Conservation (phyloP, 169 alveolate genomes). For the Amoebophrya sp. region DNA sequence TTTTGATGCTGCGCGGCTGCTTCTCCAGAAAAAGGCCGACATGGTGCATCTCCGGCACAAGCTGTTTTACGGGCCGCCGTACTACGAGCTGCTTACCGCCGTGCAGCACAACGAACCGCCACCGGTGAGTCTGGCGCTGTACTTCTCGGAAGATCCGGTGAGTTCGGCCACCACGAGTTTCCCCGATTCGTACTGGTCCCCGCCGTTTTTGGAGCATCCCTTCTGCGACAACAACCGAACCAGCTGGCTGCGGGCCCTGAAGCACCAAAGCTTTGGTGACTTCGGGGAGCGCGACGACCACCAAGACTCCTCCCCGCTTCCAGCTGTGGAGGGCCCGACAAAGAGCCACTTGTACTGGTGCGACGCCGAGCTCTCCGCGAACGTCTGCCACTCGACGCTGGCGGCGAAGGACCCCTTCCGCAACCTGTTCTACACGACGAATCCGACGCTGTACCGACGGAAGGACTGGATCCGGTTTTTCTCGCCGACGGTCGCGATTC, state of each 20-base stretch:
- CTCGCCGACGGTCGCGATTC: not conserved
- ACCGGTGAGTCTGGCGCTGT: not conserved
- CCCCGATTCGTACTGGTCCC: too few species aligned
- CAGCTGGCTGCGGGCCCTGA: not conserved
- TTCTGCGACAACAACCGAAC: not conserved
- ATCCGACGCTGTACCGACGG: not conserved
- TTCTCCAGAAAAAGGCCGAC: not conserved
- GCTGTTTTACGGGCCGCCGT: not conserved
- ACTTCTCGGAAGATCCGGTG: not conserved
- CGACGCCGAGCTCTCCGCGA: too few species aligned
- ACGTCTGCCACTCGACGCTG: not conserved
- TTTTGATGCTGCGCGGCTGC: not conserved
- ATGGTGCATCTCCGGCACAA: not conserved
- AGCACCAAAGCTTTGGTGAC: not conserved
- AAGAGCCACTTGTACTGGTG: too few species aligned
- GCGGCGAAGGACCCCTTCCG: not conserved
- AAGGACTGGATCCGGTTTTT: not conserved
- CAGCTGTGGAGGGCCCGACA: too few species aligned
- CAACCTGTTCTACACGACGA: not conserved
- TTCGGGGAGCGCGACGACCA: not conserved
- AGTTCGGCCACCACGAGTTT: too few species aligned
- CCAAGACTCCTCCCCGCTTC: too few species aligned
- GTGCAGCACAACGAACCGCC: not conserved
- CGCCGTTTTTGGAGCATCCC: not conserved
- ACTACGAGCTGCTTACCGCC: not conserved